Base-by-base conservation (phyloP, 805 yeast genomes). In the Diddensiella santjacobensis region DNA sequence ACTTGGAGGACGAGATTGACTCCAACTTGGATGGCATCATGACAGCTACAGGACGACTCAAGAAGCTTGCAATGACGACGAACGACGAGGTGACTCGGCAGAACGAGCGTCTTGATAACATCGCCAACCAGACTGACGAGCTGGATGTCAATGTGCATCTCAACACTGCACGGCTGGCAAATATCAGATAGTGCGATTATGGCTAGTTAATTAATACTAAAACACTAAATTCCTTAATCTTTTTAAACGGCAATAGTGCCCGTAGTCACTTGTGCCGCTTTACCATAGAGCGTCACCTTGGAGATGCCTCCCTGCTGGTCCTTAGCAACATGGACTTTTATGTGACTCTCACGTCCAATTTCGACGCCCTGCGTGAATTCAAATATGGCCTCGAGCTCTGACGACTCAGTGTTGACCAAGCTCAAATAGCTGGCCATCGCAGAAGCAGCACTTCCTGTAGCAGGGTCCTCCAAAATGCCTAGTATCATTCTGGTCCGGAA, bases 1-100 rank as follows among this genome's bases (percentile, higher is more conserved):
- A 83, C 57, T 79, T 88, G 79, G 98, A 91, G 63, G 78, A 83
- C 53, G 96, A 90, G 66, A 79, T 89, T 57, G 90, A 89, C 46
- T 70, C 77, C 54, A 93, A 93, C 60, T 71, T 91, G 65, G 90
- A 86, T 58, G 87, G 84, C 63, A 84, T 93, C 42, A 76, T 78
- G 10, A 74, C 74, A 36, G 78, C 83, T 50, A 79, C 95, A 26
- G 74, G 75, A 47, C 80, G 89, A 51, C 76, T 91, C 67, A 83
- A 81, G 63, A 77, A 73, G 53, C 72, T 87, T 46, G 96, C 97
- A 2, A 62, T 74, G 49, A 72, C 86, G 2, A 80, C 87, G 62
- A 80, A 87, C 45, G 77, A 77, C 26, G 98, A 91, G 68, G 78
- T 93, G 40, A 81, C 81, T 46, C 73, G 79, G 30, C 99, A 91